Conservation (phyloP, 768 basidiomycete genomes). For the Rubroboletus pulcherrimus region DNA sequence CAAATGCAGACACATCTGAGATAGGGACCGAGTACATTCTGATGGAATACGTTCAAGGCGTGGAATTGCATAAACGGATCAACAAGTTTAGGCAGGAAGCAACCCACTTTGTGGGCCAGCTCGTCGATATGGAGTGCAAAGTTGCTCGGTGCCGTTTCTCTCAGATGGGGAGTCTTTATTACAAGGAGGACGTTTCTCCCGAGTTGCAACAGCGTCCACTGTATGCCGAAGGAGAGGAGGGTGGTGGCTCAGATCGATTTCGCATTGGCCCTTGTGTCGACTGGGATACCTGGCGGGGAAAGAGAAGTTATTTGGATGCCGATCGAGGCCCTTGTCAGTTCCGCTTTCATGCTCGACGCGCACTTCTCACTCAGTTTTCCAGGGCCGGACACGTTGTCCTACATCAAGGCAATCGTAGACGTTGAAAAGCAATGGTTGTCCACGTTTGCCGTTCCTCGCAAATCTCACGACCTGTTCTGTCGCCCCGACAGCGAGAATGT, state of each 20-base stretch:
- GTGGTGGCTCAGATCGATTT: constrained; percentile 25
- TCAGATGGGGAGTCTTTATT: constrained; percentile 35
- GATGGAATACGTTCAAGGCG: constrained; percentile 30
- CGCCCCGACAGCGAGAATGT: not conserved
- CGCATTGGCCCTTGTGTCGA: constrained; percentile 6
- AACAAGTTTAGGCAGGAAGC: not conserved
- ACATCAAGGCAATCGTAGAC: not conserved
- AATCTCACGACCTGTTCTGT: not conserved
- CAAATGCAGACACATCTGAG: constrained; percentile 16
- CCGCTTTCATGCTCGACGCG: not conserved
- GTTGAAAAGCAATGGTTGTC: constrained; percentile 1
- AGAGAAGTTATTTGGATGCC: constrained; percentile 21
- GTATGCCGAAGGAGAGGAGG: constrained; percentile 27
- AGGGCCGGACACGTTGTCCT: constrained; percentile 2
- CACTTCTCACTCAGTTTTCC: not conserved
- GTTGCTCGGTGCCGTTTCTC: constrained; percentile 25
- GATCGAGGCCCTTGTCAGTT: constrained; percentile 35
- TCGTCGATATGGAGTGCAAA: constrained; percentile 21
- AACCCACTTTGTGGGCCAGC: constrained; percentile 12
- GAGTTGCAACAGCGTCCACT: constrained; percentile 8
- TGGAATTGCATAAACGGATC: constrained; percentile 20
- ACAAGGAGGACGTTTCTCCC: constrained; percentile 26
- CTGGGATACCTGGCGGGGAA: constrained; percentile 28
- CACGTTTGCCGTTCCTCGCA: not conserved
- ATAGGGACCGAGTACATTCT: constrained; percentile 35